phyloP scores from a whole-genome alignment of 305 asterid species.

The Rubia tinctorum region DNA sequence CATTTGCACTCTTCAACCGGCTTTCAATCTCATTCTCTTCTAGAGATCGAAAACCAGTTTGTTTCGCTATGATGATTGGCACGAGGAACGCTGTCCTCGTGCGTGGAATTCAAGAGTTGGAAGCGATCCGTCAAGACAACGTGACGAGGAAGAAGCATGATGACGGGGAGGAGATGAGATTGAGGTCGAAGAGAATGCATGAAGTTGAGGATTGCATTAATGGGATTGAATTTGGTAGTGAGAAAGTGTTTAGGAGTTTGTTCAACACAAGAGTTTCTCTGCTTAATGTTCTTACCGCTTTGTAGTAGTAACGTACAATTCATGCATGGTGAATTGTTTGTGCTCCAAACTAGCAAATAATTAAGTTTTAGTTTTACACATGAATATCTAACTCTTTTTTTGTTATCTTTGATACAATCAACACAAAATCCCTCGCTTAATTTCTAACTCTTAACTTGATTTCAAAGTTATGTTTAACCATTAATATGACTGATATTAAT shows the following conservation, averaged over 20 bases:
- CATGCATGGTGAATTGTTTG: not conserved
- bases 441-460: too few relatives aligned
- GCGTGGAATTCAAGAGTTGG: constrained; percentile 40
- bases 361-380: too few relatives aligned
- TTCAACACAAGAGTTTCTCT: constrained; percentile 79
- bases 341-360: not conserved
- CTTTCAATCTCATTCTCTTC: constrained; percentile 42
- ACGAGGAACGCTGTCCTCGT: not conserved
- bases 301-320: not conserved
- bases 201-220: constrained; percentile 53
- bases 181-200: constrained; percentile 47
- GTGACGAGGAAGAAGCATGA: constrained; percentile 40
- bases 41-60: constrained; percentile 43
- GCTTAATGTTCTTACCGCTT: constrained; percentile 64
- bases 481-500: too few relatives aligned
- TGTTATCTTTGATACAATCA: too few relatives aligned
- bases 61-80: constrained; percentile 24
- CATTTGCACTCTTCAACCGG: constrained; percentile 45
- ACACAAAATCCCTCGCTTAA: too few relatives aligned
- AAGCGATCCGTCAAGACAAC: constrained; percentile 32
- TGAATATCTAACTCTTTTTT: not conserved
- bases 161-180: constrained; percentile 39
- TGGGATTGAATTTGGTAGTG: constrained; percentile 61
- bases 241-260: constrained; percentile 66
- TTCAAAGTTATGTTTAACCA: too few relatives aligned